phyloP scores from a whole-genome alignment of 2,329 filamentous ascomycete genomes.

The Nemania sp. region DNA sequence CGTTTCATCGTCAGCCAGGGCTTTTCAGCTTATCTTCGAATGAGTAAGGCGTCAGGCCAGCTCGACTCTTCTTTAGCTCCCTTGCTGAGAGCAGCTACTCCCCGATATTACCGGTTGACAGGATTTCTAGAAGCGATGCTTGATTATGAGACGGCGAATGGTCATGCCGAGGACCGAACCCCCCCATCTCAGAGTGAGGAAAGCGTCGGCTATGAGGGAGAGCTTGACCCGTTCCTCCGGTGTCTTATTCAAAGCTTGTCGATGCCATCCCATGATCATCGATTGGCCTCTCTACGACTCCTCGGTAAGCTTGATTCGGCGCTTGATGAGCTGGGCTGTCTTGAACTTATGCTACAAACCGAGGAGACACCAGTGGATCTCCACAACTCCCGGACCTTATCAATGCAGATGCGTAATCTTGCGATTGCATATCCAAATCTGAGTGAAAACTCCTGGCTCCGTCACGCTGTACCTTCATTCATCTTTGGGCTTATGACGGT shows the following conservation, averaged over 20 bases:
- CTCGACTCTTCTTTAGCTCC: conserved; percentile 67
- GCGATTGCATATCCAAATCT: conserved; percentile 65
- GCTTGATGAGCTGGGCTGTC: conserved; percentile 53
- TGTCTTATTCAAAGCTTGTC: conserved; percentile 75
- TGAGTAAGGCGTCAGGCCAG: conserved; percentile 62
- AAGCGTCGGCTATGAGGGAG: conserved; percentile 53
- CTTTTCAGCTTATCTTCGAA: conserved; percentile 72
- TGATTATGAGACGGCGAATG: conserved; percentile 52
- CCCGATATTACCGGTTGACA: conserved; percentile 66
- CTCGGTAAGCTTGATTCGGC: conserved; percentile 64
- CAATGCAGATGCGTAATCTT: conserved; percentile 85
- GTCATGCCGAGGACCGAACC: conserved; percentile 34
- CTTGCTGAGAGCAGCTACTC: conserved; percentile 67
- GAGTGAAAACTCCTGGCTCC: conserved; percentile 65
- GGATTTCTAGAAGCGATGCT: conserved; percentile 69
- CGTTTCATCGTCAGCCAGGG: conserved; percentile 76
- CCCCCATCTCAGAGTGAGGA: conserved; percentile 39
- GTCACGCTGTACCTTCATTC: conserved; percentile 75
- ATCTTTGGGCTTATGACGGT: conserved; percentile 89
- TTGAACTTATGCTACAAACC: conserved; percentile 73
- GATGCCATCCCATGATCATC: conserved; percentile 73
- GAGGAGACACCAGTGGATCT: conserved; percentile 80
- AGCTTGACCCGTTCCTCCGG: conserved; percentile 64
- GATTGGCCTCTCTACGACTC: conserved; percentile 73
- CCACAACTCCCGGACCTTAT: conserved; percentile 74